Percentiles rank a stretch among this genome's conserved stretches.
These are phyloP conservation scores for Schoenoplectus tabernaemontani DNA, from an alignment of 202 grass and related monocot genomes.

Conservation along the genomic window DNA sequence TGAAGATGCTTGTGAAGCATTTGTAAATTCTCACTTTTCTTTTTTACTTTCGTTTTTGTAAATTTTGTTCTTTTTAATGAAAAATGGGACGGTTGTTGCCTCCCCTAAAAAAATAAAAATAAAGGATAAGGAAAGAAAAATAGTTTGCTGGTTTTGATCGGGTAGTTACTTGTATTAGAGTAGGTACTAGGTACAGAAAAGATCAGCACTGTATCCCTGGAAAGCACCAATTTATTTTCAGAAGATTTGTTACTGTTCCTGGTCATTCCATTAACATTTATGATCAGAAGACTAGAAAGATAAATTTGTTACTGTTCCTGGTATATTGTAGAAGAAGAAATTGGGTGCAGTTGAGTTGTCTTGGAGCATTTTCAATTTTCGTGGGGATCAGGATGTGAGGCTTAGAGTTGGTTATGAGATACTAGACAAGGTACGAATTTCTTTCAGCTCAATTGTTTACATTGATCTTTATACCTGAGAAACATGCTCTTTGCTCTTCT, in stretches of 20 bases:
- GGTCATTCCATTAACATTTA: background rate
- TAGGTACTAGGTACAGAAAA: background rate
- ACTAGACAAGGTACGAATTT: slow-evolving; percentile 42
- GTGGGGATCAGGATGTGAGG: slow-evolving; percentile 73
- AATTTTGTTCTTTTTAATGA: too few relatives aligned
- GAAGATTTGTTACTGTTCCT: too few relatives aligned
- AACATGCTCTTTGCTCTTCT: background rate
- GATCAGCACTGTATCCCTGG: background rate
- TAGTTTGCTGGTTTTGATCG: background rate
- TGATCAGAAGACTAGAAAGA: background rate
- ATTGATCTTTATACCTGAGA: background rate
- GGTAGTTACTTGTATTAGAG: background rate
- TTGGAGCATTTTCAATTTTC: slow-evolving; percentile 72
- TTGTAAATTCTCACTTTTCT: too few relatives aligned
- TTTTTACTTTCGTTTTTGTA: too few relatives aligned
- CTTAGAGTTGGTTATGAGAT: slow-evolving; percentile 76
- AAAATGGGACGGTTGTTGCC: too few relatives aligned
- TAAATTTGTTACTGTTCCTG: slow-evolving; percentile 7
- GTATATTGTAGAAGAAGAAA: slow-evolving; percentile 36
- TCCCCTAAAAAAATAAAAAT: too few relatives aligned
- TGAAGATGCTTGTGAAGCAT: too few relatives aligned
- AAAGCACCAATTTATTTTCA: background rate
- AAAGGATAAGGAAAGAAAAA: background rate
- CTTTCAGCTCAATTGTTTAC: background rate
- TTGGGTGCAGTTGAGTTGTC: slow-evolving; percentile 47